Percentiles rank a stretch among this genome's conserved stretches.
These are phyloP conservation scores for Scutellaria barbata DNA, from an alignment of 257 asterid species.

Conservation along the genomic window DNA sequence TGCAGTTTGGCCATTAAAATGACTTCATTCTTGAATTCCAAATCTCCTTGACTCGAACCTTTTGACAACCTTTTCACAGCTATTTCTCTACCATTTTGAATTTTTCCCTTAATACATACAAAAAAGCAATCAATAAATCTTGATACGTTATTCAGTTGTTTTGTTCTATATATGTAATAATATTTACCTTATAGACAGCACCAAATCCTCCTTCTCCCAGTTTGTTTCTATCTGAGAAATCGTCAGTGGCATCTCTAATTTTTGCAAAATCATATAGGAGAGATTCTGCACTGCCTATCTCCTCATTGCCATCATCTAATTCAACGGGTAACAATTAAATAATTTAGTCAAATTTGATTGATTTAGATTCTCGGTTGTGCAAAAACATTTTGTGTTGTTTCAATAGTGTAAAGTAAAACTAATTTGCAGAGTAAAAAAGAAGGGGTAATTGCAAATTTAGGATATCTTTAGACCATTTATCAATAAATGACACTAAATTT, in stretches of 20 bases:
- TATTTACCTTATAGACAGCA: slow-evolving; percentile 36
- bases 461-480: no score
- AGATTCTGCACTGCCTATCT: slow-evolving; percentile 27
- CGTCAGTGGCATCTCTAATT: slow-evolving; percentile 38
- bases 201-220: slow-evolving; percentile 47
- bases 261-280: slow-evolving; percentile 32
- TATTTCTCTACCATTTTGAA: slow-evolving; percentile 18
- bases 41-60: slow-evolving; percentile 21
- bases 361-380: no score
- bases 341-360: neutral
- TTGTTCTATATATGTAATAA: neutral
- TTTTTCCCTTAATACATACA: neutral
- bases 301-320: slow-evolving; percentile 8
- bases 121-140: neutral
- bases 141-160: neutral
- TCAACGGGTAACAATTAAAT: neutral
- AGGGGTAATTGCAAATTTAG: no score
- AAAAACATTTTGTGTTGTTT: no score
- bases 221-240: slow-evolving; percentile 36
- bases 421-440: no score
- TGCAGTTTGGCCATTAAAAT: slow-evolving; percentile 21
- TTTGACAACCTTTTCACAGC: slow-evolving; percentile 24
- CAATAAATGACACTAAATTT: no score
- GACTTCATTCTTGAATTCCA: slow-evolving; percentile 29
- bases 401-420: no score